Conservation (phyloP, 371 early-diverging fungal species). For the Mucor saturninus region DNA sequence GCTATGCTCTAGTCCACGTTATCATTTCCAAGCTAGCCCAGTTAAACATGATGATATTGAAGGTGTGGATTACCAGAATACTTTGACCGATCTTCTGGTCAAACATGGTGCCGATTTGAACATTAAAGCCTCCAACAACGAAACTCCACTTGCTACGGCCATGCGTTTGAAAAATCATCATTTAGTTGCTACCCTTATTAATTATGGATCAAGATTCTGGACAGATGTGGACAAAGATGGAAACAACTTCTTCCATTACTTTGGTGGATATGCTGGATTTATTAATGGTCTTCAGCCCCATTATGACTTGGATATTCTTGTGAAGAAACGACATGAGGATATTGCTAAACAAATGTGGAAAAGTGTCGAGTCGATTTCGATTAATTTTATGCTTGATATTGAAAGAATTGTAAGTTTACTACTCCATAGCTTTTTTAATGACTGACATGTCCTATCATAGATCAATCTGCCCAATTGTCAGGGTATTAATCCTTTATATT, state of each 20-base stretch:
- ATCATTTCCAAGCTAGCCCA: background rate
- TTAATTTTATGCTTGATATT: background rate
- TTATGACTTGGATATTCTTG: conserved; percentile 1
- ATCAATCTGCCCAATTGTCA: conserved; percentile 30
- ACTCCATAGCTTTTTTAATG: background rate
- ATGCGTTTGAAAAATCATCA: conserved; percentile 30
- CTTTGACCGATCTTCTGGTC: conserved; percentile 35
- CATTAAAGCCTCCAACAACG: conserved; percentile 24
- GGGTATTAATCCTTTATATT: conserved; percentile 37
- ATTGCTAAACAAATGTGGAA: conserved; percentile 18
- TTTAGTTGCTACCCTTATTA: conserved; percentile 35
- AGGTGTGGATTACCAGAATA: conserved; percentile 32
- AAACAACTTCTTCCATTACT: conserved; percentile 47
- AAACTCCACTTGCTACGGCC: conserved; percentile 56
- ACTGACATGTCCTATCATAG: conserved; percentile 14
- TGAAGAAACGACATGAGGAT: conserved; percentile 8
- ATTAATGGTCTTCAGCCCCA: conserved; percentile 18
- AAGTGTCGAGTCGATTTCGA: background rate
- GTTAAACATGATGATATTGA: conserved; percentile 34
- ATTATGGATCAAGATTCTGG: conserved; percentile 41
- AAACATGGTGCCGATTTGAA: conserved; percentile 41
- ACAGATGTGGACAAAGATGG: conserved; percentile 27
- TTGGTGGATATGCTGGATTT: conserved; percentile 17
- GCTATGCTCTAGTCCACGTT: conserved; percentile 1
- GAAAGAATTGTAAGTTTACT: background rate